A percentile compares a stretch with the other conserved stretches of the same genome.
phyloP scores from a whole-genome alignment of 2,329 filamentous ascomycete genomes.

The Penicillium sp. region DNA sequence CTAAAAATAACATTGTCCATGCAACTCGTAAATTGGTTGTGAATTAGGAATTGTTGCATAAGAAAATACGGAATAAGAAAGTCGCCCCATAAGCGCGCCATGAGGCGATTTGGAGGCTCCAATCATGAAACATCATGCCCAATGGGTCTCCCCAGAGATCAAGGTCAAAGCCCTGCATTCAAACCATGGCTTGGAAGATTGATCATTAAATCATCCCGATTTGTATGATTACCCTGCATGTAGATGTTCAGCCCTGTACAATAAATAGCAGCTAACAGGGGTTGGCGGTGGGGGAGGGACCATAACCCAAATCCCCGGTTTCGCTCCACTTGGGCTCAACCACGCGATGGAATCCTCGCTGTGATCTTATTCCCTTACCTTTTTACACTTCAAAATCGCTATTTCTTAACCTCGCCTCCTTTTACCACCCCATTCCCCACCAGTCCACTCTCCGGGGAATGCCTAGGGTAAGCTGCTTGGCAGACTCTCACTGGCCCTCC shows the following conservation, averaged over 20 bases:
- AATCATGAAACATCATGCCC: background rate
- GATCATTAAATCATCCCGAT: background rate
- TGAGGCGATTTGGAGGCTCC: background rate
- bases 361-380: background rate
- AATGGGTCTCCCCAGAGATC: background rate
- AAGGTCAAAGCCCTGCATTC: no score
- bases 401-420: background rate
- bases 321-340: background rate
- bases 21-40: no score
- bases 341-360: background rate
- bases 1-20: no score
- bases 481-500: constrained; percentile 12
- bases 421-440: background rate
- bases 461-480: constrained; percentile 7
- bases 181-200: background rate
- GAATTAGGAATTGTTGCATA: no score
- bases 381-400: background rate
- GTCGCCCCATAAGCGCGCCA: no score
- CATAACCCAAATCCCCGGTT: background rate
- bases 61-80: no score
- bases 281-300: background rate
- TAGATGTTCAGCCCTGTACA: background rate
- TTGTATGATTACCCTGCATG: background rate
- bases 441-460: constrained; percentile 8
- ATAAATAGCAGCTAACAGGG: background rate